Conservation (phyloP, 345 rosid genomes). For the Erucastrum elatum region DNA sequence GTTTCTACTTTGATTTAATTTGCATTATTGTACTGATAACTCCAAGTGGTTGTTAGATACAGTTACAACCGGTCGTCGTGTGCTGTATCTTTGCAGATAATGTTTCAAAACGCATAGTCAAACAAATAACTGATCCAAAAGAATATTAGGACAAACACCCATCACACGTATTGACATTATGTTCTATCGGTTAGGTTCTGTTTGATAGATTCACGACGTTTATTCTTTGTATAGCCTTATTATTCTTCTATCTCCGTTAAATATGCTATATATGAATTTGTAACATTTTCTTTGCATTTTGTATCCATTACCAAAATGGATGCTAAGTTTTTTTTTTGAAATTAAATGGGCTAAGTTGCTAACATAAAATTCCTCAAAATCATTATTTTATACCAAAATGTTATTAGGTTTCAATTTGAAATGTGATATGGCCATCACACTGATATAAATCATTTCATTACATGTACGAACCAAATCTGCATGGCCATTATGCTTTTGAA, state of each 20-base stretch:
- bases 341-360: not conserved
- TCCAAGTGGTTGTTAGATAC: slow-evolving; percentile 30
- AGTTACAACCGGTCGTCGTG: slow-evolving; percentile 26
- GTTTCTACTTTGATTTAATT: not conserved
- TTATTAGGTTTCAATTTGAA: not conserved
- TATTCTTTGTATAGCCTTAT: slow-evolving; percentile 14
- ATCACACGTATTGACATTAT: slow-evolving; percentile 38
- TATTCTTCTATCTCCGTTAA: not conserved
- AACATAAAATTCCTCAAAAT: not conserved
- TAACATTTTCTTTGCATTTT: not conserved
- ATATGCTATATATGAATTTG: not conserved
- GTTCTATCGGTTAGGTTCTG: slow-evolving; percentile 23
- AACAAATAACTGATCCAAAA: slow-evolving; percentile 20
- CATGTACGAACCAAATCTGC: not conserved
- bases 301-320: not conserved
- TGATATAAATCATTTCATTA: not conserved
- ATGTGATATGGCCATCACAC: not conserved
- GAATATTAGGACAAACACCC: slow-evolving; percentile 33
- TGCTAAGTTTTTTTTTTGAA: not conserved
- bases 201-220: slow-evolving; percentile 21
- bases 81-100: slow-evolving; percentile 16
- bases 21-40: slow-evolving; percentile 27
- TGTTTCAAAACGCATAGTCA: slow-evolving; percentile 27
- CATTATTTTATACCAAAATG: not conserved
- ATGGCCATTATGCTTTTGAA: not conserved